A percentile compares a stretch with the other conserved stretches of the same genome.
Evolutionary conservation across 371 early-diverging fungal species (phyloP).

Genomic region (Syncephalastrum sp.): DNA sequence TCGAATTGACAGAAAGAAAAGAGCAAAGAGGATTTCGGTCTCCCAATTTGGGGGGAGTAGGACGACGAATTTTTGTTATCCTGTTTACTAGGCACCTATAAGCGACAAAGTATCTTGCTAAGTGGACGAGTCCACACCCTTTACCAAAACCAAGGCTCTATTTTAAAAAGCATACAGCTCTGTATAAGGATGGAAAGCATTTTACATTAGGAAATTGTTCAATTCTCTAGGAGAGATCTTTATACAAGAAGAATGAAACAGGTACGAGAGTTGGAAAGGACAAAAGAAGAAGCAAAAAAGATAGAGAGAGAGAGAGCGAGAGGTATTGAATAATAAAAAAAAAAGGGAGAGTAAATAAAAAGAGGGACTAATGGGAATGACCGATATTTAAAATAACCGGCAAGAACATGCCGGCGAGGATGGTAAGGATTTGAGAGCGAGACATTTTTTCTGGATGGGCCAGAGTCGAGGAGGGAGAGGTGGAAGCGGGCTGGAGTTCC

Average conservation of each 20-base stretch:
- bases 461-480: background rate
- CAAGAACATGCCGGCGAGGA: conserved; percentile 36
- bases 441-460: conserved; percentile 14
- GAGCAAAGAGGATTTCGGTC: too few species aligned
- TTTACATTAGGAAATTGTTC: too few species aligned
- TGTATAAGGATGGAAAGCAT: too few species aligned
- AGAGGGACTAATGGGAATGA: conserved; percentile 26
- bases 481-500: conserved; percentile 22
- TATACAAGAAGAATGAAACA: background rate
- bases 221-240: too few species aligned
- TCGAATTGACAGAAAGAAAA: too few species aligned
- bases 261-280: background rate
- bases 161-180: too few species aligned
- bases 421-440: conserved; percentile 17
- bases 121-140: too few species aligned
- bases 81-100: too few species aligned
- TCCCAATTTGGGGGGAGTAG: too few species aligned
- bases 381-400: conserved; percentile 28
- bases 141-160: too few species aligned
- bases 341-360: background rate
- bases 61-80: too few species aligned
- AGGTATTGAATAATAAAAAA: background rate
- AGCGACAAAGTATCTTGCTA: too few species aligned
- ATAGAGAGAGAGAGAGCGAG: background rate
- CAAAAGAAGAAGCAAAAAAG: background rate